phyloP scores from a whole-genome alignment of 805 yeast species.

The Nakazawaea ishiwadae region DNA sequence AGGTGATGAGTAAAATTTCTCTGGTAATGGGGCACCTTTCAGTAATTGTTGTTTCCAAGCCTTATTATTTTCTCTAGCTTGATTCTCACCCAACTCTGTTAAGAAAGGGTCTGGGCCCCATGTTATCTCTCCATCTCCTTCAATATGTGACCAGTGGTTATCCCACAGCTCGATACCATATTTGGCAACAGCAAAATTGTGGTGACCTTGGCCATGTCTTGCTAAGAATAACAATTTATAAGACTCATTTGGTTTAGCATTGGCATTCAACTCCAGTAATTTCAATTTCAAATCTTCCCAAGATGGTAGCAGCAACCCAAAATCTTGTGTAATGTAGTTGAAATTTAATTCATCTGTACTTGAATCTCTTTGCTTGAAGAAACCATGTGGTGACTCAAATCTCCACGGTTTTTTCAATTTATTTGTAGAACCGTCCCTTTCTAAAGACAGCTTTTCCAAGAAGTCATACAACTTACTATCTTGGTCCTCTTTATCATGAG shows the following conservation, averaged over 20 bases:
- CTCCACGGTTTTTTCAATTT: slow-evolving; percentile 34
- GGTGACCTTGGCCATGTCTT: slow-evolving; percentile 70
- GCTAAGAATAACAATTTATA: slow-evolving; percentile 51
- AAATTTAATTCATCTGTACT: slow-evolving; percentile 37
- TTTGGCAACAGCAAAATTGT: slow-evolving; percentile 48
- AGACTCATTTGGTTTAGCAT: slow-evolving; percentile 30
- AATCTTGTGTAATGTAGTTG: slow-evolving; percentile 35
- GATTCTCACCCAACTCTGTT: slow-evolving; percentile 49
- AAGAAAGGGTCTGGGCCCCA: slow-evolving; percentile 63
- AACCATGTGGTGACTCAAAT: slow-evolving; percentile 44
- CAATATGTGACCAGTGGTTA: slow-evolving; percentile 42
- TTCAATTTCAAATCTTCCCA: slow-evolving; percentile 35
- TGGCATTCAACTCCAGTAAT: slow-evolving; percentile 30
- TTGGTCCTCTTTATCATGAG: slow-evolving; percentile 21
- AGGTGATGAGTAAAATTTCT: slow-evolving; percentile 54
- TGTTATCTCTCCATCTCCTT: slow-evolving; percentile 48
- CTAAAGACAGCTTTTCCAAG: slow-evolving; percentile 2
- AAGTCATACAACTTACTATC: neutral
- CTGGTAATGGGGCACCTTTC: slow-evolving; percentile 53
- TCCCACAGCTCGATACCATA: slow-evolving; percentile 60
- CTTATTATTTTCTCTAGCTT: slow-evolving; percentile 45
- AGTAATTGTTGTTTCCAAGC: slow-evolving; percentile 39
- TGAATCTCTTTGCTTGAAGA: slow-evolving; percentile 42
- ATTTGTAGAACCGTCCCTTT: slow-evolving; percentile 23
- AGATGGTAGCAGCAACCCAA: slow-evolving; percentile 35